Evolutionary conservation across 2,329 filamentous ascomycete species (phyloP).

Genomic region (Blastomyces percursus): DNA sequence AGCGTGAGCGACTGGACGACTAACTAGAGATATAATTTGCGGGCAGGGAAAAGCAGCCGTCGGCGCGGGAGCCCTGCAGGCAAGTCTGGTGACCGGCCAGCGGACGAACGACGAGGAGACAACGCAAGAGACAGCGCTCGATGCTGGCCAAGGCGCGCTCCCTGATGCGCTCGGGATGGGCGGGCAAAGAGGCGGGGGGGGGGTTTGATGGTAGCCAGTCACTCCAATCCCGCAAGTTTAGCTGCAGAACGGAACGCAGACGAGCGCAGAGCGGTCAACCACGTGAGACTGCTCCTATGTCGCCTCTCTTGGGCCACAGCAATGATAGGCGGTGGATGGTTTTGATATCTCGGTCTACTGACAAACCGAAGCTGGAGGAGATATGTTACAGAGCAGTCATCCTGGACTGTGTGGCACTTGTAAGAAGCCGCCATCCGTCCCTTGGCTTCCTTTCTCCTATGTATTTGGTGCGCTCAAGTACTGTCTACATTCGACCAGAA

Average conservation of each 20-base stretch:
- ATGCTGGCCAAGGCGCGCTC: neutral
- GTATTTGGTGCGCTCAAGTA: neutral
- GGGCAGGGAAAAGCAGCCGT: neutral
- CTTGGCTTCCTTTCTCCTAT: neutral
- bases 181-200: neutral
- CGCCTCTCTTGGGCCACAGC: neutral
- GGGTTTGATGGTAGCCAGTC: neutral
- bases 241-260: neutral
- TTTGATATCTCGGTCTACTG: neutral
- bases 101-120: constrained; percentile 8
- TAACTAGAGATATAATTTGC: neutral
- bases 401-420: too few relatives aligned
- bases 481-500: neutral
- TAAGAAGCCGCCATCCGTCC: neutral
- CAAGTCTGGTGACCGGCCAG: constrained; percentile 9
- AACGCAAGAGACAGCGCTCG: constrained; percentile 9
- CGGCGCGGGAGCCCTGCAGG: neutral
- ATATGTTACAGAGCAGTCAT: neutral
- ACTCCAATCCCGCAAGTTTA: neutral
- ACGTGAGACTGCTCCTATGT: neutral
- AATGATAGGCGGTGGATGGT: neutral
- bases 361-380: neutral
- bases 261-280: neutral
- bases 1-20: neutral
- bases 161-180: neutral